Percentiles rank a stretch among this genome's conserved stretches.
phyloP scores from a whole-genome alignment of 2,329 filamentous ascomycete genomes.

The Pseudogymnoascus sp. region DNA sequence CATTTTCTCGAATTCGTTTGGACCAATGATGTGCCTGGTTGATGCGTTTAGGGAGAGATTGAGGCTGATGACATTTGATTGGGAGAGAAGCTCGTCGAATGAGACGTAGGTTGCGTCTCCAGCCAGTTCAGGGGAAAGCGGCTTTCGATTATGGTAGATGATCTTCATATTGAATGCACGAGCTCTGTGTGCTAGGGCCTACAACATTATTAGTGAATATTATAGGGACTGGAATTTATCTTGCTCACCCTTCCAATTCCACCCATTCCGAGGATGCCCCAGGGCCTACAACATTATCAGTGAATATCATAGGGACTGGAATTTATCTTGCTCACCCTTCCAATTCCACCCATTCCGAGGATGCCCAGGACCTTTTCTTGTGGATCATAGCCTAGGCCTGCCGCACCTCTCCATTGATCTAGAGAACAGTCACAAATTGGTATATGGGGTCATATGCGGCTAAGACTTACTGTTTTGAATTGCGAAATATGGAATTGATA shows the following conservation, averaged over 20 bases:
- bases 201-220: conserved; percentile 14
- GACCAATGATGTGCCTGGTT: conserved; percentile 65
- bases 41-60: conserved; percentile 67
- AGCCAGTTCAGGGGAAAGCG: conserved; percentile 43
- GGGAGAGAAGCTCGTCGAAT: conserved; percentile 60
- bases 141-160: conserved; percentile 62
- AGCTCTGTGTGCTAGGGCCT: conserved; percentile 62
- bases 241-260: conserved; percentile 50
- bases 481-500: conserved; percentile 38
- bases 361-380: conserved; percentile 69
- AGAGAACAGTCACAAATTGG: not conserved
- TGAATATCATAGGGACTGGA: not conserved
- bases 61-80: conserved; percentile 65
- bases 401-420: conserved; percentile 40
- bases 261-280: conserved; percentile 75
- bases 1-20: conserved; percentile 61
- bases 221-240: not conserved
- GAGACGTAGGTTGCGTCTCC: conserved; percentile 54
- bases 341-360: conserved; percentile 79
- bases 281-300: conserved; percentile 42
- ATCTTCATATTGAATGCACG: conserved; percentile 65
- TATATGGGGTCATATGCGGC: not conserved
- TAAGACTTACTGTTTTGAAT: not conserved
- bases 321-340: conserved; percentile 26
- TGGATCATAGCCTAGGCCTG: conserved; percentile 46